These are phyloP conservation scores for Penicillium nucicola DNA, from an alignment of 495 filamentous ascomycete genomes.

Conservation along the genomic window DNA sequence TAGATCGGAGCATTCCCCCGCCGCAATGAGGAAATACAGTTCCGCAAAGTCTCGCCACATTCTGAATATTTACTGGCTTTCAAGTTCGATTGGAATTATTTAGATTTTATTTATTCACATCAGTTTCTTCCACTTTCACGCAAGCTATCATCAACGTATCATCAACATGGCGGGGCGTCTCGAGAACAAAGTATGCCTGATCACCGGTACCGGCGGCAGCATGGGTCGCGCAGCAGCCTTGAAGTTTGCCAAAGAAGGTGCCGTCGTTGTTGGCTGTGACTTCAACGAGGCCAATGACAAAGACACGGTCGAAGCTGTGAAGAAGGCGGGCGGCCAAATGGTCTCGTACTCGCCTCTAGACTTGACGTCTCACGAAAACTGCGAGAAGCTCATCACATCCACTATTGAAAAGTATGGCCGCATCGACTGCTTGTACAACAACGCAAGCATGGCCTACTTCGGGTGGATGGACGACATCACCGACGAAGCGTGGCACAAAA, in stretches of 20 bases:
- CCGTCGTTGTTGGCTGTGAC: not conserved
- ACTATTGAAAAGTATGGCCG: not conserved
- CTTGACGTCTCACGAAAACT: not conserved
- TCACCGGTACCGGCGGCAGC: not conserved
- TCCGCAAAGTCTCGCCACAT: too few species aligned
- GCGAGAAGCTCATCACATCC: not conserved
- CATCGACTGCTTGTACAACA: not conserved
- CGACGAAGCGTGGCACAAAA: not conserved
- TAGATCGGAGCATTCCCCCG: too few species aligned
- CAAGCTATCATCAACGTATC: too few species aligned
- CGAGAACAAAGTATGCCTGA: not conserved
- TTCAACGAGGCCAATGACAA: not conserved
- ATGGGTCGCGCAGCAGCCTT: slow-evolving; percentile 3
- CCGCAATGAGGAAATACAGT: too few species aligned
- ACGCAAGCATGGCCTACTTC: not conserved
- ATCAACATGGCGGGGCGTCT: not conserved
- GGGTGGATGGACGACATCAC: not conserved
- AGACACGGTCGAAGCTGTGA: not conserved
- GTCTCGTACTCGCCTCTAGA: not conserved
- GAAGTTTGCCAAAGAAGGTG: not conserved
- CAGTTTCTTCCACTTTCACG: too few species aligned
- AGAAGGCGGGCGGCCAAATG: not conserved
- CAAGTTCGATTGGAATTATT: too few species aligned
- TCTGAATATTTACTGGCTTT: too few species aligned
- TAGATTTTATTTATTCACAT: too few species aligned